These are phyloP conservation scores for Ophiostoma populinum DNA, from an alignment of 2,329 filamentous ascomycete species.

Conservation along the genomic window DNA sequence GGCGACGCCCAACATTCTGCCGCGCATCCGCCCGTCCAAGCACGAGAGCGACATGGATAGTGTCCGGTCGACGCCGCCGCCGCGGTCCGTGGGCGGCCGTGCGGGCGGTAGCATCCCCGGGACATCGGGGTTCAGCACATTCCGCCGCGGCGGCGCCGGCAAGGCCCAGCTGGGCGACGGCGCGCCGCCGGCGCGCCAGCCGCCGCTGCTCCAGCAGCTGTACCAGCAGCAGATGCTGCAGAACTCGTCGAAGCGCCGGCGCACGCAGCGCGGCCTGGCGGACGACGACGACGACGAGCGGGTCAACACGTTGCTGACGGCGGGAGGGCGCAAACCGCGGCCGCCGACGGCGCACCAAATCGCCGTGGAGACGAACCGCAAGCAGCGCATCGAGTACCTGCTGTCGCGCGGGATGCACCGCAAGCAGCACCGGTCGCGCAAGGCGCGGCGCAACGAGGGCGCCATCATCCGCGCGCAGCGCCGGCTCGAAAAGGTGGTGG, in stretches of 20 bases:
- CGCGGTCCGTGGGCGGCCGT: conserved; percentile 23
- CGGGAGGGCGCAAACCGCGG: conserved; percentile 46
- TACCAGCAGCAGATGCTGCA: conserved; percentile 15
- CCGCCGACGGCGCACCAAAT: conserved; percentile 69
- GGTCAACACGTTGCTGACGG: conserved; percentile 9
- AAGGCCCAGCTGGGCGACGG: conserved; percentile 44
- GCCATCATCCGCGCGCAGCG: conserved; percentile 49
- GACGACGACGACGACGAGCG: conserved; percentile 8
- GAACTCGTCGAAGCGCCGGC: conserved; percentile 2
- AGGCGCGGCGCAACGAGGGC: conserved; percentile 45
- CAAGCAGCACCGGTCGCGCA: conserved; percentile 46
- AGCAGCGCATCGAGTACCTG: conserved; percentile 65
- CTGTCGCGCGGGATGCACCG: conserved; percentile 56
- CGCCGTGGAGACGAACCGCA: conserved; percentile 62
- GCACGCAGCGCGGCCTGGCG: conserved; percentile 2
- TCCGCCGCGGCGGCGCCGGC: conserved; percentile 32
- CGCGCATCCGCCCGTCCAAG: conserved; percentile 44
- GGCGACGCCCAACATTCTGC: conserved; percentile 33
- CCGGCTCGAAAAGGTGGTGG: conserved; percentile 37
- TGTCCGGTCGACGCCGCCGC: conserved; percentile 34
- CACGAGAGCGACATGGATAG: conserved; percentile 39
- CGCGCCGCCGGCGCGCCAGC: conserved; percentile 38
- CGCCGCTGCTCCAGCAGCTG: conserved; percentile 10
- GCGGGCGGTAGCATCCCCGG: conserved; percentile 22
- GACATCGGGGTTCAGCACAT: conserved; percentile 19